Evolutionary conservation across 2,329 filamentous ascomycete genomes (phyloP).

Genomic region (Eutypa lata): DNA sequence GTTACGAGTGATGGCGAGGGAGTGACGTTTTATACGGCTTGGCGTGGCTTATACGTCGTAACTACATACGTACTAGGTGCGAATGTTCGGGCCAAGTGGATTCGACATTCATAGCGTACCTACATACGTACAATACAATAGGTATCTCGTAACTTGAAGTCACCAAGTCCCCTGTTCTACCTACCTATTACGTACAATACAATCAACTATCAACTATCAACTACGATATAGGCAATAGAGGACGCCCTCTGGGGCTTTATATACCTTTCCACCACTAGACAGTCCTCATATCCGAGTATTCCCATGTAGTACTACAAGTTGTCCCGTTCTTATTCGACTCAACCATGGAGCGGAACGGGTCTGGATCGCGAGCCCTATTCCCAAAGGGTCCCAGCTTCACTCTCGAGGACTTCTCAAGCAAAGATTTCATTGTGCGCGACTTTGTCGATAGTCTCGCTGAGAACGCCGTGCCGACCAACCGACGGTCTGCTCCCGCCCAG

Average conservation of each 20-base stretch:
- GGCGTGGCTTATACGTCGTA: too few relatives aligned
- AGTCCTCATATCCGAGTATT: not conserved
- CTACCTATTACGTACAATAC: too few relatives aligned
- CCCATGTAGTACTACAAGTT: slow-evolving; percentile 17
- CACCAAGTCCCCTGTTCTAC: too few relatives aligned
- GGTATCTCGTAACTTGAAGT: too few relatives aligned
- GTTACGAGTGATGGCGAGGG: too few relatives aligned
- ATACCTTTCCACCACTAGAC: not conserved
- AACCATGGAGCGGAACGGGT: slow-evolving; percentile 39
- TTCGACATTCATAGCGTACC: too few relatives aligned
- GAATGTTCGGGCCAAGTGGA: too few relatives aligned
- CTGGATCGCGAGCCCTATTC: slow-evolving; percentile 65
- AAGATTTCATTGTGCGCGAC: slow-evolving; percentile 97
- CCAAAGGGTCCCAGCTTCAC: slow-evolving; percentile 79
- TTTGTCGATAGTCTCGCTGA: slow-evolving; percentile 94
- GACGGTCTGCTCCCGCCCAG: slow-evolving; percentile 67
- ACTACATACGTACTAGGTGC: too few relatives aligned
- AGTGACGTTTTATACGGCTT: too few relatives aligned
- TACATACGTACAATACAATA: too few relatives aligned
- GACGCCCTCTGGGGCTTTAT: not conserved
- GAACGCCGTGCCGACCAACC: slow-evolving; percentile 71
- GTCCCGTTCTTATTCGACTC: slow-evolving; percentile 17
- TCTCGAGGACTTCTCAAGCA: slow-evolving; percentile 81
- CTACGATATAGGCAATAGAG: not conserved
- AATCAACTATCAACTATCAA: not conserved